A percentile compares a stretch with the other conserved stretches of the same genome.
Conservation (phyloP, 106 monocot genomes). For the Ottelia alismoides region DNA sequence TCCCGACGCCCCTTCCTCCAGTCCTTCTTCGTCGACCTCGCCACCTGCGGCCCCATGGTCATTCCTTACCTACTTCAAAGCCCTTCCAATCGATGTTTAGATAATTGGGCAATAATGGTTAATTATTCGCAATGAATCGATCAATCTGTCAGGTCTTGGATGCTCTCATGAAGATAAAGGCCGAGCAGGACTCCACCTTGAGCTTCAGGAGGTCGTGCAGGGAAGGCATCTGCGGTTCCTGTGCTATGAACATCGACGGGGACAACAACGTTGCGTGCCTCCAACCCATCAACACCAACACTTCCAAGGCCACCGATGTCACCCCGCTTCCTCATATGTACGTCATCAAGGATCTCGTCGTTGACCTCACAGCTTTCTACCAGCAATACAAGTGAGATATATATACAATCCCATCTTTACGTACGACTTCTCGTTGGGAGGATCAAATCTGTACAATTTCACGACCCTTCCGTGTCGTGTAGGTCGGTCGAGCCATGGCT, state of each 20-base stretch:
- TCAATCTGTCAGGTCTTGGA: conserved; percentile 29
- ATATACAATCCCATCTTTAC: too few species aligned
- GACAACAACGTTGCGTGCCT: conserved; percentile 64
- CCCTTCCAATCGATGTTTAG: background rate
- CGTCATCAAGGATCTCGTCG: conserved; percentile 21
- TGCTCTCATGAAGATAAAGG: conserved; percentile 58
- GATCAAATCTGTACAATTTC: too few species aligned
- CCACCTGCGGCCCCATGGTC: conserved; percentile 55
- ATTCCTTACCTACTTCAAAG: background rate
- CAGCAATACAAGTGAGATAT: conserved; percentile 14
- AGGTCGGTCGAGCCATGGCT: conserved; percentile 22
- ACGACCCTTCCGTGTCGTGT: too few species aligned
- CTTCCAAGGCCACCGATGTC: conserved; percentile 37
- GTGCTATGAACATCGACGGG: conserved; percentile 78
- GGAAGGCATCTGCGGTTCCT: conserved; percentile 73
- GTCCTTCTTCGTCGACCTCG: conserved; percentile 43
- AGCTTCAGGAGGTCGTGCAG: conserved; percentile 60
- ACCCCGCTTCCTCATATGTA: conserved; percentile 67
- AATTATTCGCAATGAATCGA: too few species aligned
- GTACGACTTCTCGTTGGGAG: too few species aligned
- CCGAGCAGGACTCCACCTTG: conserved; percentile 46
- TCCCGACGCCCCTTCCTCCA: conserved; percentile 41
- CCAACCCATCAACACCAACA: conserved; percentile 34
- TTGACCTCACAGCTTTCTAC: conserved; percentile 22
- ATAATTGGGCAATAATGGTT: background rate